These are phyloP conservation scores for Aspergillus bertholletiae DNA, from an alignment of 495 filamentous ascomycete species.

Conservation along the genomic window DNA sequence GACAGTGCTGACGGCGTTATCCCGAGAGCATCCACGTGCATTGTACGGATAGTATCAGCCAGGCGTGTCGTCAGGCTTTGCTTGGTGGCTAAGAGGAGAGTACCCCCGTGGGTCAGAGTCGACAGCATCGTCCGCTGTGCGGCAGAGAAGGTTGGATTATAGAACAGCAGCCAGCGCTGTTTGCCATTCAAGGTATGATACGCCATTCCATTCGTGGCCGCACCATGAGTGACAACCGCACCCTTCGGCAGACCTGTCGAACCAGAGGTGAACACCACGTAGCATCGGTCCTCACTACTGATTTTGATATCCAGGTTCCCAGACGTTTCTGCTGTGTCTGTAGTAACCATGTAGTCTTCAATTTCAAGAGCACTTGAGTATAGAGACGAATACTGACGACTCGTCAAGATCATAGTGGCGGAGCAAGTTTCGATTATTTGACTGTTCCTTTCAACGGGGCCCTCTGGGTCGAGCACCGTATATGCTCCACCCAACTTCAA, in stretches of 20 bases:
- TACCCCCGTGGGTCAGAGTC: constrained; percentile 10
- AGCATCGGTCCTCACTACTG: background rate
- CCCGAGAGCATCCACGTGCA: constrained; percentile 8
- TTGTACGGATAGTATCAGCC: background rate
- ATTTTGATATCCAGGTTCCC: background rate
- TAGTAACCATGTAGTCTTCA: background rate
- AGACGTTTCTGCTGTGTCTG: background rate
- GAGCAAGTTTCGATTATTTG: background rate
- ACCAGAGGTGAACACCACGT: constrained; percentile 14
- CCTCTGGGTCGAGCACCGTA: background rate
- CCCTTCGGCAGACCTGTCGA: constrained; percentile 19
- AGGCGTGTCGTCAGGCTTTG: constrained; percentile 6
- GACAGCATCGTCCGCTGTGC: constrained; percentile 13
- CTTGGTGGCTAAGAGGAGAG: constrained; percentile 1
- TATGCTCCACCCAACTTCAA: background rate
- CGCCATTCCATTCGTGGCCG: constrained; percentile 9
- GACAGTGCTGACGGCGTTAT: constrained; percentile 10
- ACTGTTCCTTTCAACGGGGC: background rate
- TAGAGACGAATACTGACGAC: background rate
- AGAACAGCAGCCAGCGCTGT: constrained; percentile 17
- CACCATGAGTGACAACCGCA: constrained; percentile 8
- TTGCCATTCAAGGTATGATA: constrained; percentile 2
- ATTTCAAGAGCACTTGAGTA: background rate
- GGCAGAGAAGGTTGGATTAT: constrained; percentile 19
- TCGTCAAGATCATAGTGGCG: background rate